phyloP scores from a whole-genome alignment of 176 grass and related monocot genomes.

The Triticum dicoccoides region DNA sequence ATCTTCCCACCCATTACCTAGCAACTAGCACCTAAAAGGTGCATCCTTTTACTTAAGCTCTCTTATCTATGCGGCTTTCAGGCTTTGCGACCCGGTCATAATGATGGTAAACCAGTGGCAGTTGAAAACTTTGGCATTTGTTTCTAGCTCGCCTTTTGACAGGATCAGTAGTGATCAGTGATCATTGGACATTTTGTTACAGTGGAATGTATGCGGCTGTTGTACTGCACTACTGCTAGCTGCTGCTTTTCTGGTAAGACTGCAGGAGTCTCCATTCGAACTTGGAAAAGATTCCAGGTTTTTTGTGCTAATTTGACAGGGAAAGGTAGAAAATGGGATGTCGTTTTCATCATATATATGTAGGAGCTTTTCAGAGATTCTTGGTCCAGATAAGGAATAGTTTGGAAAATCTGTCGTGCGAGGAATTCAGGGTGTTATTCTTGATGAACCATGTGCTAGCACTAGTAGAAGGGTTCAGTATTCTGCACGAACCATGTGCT shows the following conservation, averaged over 20 bases:
- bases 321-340: not conserved
- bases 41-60: slow-evolving; percentile 3
- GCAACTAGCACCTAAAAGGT: slow-evolving; percentile 36
- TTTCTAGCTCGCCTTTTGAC: slow-evolving; percentile 42
- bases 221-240: not conserved
- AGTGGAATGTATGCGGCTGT: slow-evolving; percentile 20
- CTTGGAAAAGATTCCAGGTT: slow-evolving; percentile 25
- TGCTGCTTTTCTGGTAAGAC: not conserved
- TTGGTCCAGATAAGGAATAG: not conserved
- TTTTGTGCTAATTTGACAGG: slow-evolving; percentile 16
- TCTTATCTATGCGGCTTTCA: not conserved
- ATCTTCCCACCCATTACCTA: slow-evolving; percentile 50
- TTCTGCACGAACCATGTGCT: not conserved
- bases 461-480: not conserved
- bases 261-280: slow-evolving; percentile 32
- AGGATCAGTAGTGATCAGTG: slow-evolving; percentile 6
- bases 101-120: slow-evolving; percentile 16
- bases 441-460: slow-evolving; percentile 4
- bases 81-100: slow-evolving; percentile 44
- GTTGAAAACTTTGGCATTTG: slow-evolving; percentile 1
- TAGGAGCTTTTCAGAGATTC: slow-evolving; percentile 12
- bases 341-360: slow-evolving; percentile 13
- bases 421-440: not conserved
- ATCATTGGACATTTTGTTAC: not conserved
- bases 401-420: slow-evolving; percentile 1